These are phyloP conservation scores for Phoma sp. DNA, from an alignment of 2,329 filamentous ascomycete species.

Conservation along the genomic window DNA sequence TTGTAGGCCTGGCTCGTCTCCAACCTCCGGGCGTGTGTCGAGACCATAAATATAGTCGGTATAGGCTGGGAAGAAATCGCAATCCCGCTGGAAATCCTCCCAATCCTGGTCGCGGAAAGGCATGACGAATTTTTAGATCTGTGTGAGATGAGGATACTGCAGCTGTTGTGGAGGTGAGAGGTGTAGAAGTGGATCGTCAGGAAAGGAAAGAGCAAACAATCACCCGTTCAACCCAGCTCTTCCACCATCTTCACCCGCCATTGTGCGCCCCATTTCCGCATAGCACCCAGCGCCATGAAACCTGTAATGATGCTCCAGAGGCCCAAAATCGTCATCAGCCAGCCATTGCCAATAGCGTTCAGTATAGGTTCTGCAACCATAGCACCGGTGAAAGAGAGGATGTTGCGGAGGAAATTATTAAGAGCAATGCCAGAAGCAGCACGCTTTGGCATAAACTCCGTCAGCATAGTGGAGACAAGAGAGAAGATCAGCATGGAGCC, in stretches of 20 bases:
- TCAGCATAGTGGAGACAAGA: constrained; percentile 49
- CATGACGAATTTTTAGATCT: constrained; percentile 10
- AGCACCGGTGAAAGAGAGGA: constrained; percentile 46
- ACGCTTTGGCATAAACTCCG: constrained; percentile 49
- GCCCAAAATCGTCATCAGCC: constrained; percentile 49
- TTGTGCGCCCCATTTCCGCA: constrained; percentile 65
- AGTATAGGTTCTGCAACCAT: constrained; percentile 47
- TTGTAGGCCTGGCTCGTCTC: constrained; percentile 25
- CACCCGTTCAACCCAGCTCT: constrained; percentile 22
- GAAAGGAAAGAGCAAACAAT: constrained; percentile 8
- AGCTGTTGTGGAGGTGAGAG: not conserved
- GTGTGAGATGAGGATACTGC: not conserved
- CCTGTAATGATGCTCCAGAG: constrained; percentile 58
- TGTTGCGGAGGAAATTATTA: constrained; percentile 50
- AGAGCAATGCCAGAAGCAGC: constrained; percentile 47
- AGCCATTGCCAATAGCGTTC: constrained; percentile 47
- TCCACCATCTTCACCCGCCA: constrained; percentile 71
- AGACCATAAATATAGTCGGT: constrained; percentile 29
- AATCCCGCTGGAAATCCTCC: constrained; percentile 29
- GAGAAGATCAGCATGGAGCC: constrained; percentile 50
- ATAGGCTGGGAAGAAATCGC: constrained; percentile 29
- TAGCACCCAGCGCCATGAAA: constrained; percentile 61
- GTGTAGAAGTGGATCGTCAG: not conserved
- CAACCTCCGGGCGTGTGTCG: constrained; percentile 17
- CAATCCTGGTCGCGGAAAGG: constrained; percentile 24